Percentiles rank a stretch among this genome's conserved stretches.
phyloP scores from a whole-genome alignment of 768 basidiomycete genomes.

The Boletus subparvulus region DNA sequence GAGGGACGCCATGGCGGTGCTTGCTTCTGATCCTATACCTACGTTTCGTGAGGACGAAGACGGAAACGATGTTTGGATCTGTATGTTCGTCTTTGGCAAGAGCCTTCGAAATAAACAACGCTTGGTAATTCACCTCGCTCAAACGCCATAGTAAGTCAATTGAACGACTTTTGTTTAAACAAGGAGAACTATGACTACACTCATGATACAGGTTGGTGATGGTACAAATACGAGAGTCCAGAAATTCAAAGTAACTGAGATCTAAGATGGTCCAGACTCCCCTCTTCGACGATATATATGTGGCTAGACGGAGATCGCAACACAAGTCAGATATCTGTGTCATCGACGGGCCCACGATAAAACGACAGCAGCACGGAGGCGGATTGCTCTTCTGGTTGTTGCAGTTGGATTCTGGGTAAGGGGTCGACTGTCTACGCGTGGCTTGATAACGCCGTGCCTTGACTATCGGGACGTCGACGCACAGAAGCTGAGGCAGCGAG shows the following conservation, averaged over 20 bases:
- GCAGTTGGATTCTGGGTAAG: background rate
- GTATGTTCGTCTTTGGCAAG: slow-evolving; percentile 25
- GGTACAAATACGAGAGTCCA: background rate
- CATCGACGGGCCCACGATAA: background rate
- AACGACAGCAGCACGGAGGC: background rate
- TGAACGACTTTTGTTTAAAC: background rate
- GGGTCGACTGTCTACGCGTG: background rate
- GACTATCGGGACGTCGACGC: background rate
- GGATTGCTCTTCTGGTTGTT: background rate
- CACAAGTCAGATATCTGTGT: background rate
- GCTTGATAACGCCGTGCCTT: background rate
- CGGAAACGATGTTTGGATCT: slow-evolving; percentile 21
- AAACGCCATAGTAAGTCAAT: background rate
- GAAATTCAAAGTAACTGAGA: background rate
- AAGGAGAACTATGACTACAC: background rate
- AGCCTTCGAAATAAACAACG: slow-evolving; percentile 25
- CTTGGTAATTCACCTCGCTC: background rate
- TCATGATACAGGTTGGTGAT: background rate
- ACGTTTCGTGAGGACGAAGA: slow-evolving; percentile 7
- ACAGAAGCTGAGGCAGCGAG: slow-evolving; percentile 11
- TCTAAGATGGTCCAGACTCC: background rate
- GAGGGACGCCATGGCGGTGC: slow-evolving; percentile 28
- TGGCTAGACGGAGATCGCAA: background rate
- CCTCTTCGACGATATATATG: background rate
- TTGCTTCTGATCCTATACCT: background rate